A percentile compares a stretch with the other conserved stretches of the same genome.
Evolutionary conservation across 2,329 filamentous ascomycete species (phyloP).

Genomic region (Leptographium lundbergii): DNA sequence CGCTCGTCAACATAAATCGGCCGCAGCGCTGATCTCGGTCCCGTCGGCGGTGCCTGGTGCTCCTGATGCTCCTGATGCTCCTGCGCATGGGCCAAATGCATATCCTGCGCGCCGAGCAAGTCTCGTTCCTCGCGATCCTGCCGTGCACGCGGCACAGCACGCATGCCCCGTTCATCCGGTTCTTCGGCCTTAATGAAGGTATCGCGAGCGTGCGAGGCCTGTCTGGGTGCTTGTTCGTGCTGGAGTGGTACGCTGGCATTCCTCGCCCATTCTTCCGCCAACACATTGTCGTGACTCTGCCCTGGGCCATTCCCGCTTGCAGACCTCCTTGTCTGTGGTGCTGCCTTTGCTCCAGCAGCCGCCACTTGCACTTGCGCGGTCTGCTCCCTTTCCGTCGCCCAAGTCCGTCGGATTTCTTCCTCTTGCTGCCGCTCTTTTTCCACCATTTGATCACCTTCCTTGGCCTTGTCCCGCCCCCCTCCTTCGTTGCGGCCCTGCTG

Average conservation of each 20-base stretch:
- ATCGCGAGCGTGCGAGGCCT: neutral
- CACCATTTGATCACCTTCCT: neutral
- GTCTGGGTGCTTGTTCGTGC: neutral
- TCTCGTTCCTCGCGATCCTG: neutral
- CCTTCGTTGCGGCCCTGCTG: neutral
- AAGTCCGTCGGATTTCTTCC: neutral
- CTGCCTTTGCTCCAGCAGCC: neutral
- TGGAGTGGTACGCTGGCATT: neutral
- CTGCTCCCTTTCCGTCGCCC: neutral
- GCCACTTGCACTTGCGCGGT: neutral
- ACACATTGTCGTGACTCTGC: neutral
- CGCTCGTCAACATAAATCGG: constrained; percentile 7
- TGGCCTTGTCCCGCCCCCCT: neutral
- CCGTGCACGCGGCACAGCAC: neutral
- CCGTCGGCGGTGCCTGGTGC: neutral
- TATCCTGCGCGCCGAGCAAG: constrained; percentile 15
- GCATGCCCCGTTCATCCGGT: neutral
- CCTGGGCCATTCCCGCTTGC: neutral
- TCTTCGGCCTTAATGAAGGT: neutral
- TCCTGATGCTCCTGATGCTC: neutral
- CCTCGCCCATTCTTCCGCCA: neutral
- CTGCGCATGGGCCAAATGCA: constrained; percentile 12
- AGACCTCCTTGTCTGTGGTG: neutral
- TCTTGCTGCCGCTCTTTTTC: neutral
- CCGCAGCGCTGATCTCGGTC: neutral